Percentiles rank a stretch among this genome's conserved stretches.
Evolutionary conservation across 306 rosid genomes (phyloP).

Genomic region (Quercus mongolica): DNA sequence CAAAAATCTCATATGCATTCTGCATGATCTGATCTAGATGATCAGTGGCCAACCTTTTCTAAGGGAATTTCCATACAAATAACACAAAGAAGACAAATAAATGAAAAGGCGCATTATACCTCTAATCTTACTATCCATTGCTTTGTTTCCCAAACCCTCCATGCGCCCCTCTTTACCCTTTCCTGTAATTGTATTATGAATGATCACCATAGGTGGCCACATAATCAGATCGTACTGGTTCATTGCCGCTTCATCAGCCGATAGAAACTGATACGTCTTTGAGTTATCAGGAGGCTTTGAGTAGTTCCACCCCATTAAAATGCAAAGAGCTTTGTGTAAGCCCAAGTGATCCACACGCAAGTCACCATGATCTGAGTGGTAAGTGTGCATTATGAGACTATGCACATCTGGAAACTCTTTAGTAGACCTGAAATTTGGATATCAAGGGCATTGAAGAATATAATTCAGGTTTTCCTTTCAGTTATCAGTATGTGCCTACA

Average conservation of each 20-base stretch:
- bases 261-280: constrained; percentile 71
- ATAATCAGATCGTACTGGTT: constrained; percentile 88
- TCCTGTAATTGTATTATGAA: constrained; percentile 89
- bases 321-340: constrained; percentile 94
- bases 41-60: constrained; percentile 15
- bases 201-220: constrained; percentile 99
- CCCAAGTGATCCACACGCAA: constrained; percentile 85
- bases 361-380: constrained; percentile 74
- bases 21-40: constrained; percentile 21
- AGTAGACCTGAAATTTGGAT: constrained; percentile 90
- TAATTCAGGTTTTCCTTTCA: constrained; percentile 46
- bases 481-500: constrained; percentile 31
- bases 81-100: constrained; percentile 29
- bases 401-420: constrained; percentile 91
- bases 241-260: constrained; percentile 93
- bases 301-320: constrained; percentile 95
- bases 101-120: constrained; percentile 62
- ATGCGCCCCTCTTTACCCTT: constrained; percentile 90
- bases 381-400: constrained; percentile 89
- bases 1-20: background rate
- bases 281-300: constrained; percentile 84
- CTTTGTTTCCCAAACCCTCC: constrained; percentile 99
- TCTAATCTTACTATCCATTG: constrained; percentile 88
- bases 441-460: constrained; percentile 58
- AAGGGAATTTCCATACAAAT: constrained; percentile 22